Percentiles rank a stretch among this genome's conserved stretches.
Evolutionary conservation across 2,329 filamentous ascomycete genomes (phyloP).

Genomic region (Stagonosporopsis chrysanthemi): DNA sequence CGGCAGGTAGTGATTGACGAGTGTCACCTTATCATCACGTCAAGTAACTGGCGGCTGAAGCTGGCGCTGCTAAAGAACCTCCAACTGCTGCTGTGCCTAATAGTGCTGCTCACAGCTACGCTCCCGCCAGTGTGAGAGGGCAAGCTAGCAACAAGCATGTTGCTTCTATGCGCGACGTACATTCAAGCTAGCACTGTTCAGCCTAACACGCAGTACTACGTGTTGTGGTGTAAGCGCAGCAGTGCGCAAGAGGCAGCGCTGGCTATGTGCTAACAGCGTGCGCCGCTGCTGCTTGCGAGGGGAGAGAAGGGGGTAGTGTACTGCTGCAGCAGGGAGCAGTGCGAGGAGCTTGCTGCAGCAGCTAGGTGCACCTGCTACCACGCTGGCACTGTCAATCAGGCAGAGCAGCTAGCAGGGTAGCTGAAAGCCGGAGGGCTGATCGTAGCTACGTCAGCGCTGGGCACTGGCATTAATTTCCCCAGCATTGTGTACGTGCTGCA

Average conservation of each 20-base stretch:
- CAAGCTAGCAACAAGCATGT: conserved; percentile 21
- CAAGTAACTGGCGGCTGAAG: background rate
- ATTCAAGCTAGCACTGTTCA: conserved; percentile 21
- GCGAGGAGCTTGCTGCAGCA: conserved; percentile 15
- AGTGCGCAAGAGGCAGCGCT: conserved; percentile 7
- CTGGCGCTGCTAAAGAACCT: background rate
- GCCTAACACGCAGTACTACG: conserved; percentile 17
- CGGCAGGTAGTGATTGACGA: background rate
- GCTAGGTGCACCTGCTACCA: conserved; percentile 25
- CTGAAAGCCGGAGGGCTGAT: conserved; percentile 21
- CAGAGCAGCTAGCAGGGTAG: conserved; percentile 19
- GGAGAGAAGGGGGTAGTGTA: conserved; percentile 27
- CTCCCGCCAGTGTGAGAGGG: conserved; percentile 18
- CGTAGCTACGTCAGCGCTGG: conserved; percentile 27
- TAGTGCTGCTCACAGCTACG: conserved; percentile 23
- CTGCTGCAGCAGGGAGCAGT: conserved; percentile 19
- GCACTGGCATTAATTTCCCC: conserved; percentile 26
- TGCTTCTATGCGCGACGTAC: conserved; percentile 16
- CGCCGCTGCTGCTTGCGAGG: conserved; percentile 4
- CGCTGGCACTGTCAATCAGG: conserved; percentile 5
- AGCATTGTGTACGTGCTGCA: conserved; percentile 24
- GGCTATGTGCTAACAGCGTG: background rate
- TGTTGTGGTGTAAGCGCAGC: conserved; percentile 15
- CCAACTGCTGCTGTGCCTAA: conserved; percentile 4
- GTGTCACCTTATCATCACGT: background rate